phyloP scores from a whole-genome alignment of 139 green algal genomes.

The Diplosphaera chodatii region DNA sequence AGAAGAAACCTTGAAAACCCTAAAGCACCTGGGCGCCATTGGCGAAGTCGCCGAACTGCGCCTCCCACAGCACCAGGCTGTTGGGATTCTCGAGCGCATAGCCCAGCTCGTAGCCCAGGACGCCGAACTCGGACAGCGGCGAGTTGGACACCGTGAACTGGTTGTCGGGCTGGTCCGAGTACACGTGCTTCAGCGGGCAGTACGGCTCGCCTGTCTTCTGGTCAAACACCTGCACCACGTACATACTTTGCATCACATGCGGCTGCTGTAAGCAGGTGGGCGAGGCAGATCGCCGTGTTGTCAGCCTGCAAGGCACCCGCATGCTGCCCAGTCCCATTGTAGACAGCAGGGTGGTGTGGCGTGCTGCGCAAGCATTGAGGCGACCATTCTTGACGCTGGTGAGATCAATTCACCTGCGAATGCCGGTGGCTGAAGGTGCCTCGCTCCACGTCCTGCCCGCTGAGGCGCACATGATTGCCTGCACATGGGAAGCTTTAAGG shows the following conservation, averaged over 20 bases:
- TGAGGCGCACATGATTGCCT: conserved; percentile 94
- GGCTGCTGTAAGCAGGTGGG: too few relatives aligned
- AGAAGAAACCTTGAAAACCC: too few relatives aligned
- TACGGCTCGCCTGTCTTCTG: conserved; percentile 65
- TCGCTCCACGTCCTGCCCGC: conserved; percentile 94
- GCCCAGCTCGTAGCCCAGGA: conserved; percentile 97
- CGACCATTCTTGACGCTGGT: too few relatives aligned
- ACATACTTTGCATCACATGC: too few relatives aligned
- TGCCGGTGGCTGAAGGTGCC: conserved; percentile 96
- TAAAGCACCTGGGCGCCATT: conserved; percentile 91
- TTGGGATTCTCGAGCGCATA: conserved; percentile 98
- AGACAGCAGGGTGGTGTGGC: too few relatives aligned
- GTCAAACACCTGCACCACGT: conserved; percentile 24
- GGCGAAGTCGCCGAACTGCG: conserved; percentile 98
- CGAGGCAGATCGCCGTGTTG: too few relatives aligned
- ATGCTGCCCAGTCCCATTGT: too few relatives aligned
- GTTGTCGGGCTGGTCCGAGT: conserved; percentile 56
- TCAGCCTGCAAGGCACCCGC: too few relatives aligned
- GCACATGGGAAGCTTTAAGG: conserved; percentile 1
- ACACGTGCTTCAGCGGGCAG: conserved; percentile 77
- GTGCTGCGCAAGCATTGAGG: too few relatives aligned
- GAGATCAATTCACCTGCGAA: too few relatives aligned
- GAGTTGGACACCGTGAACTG: conserved; percentile 67
- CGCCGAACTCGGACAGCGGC: conserved; percentile 88
- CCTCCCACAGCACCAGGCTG: conserved; percentile 92